These are phyloP conservation scores for Metarhizium robertsii DNA, from an alignment of 2,329 filamentous ascomycete species.

Conservation along the genomic window DNA sequence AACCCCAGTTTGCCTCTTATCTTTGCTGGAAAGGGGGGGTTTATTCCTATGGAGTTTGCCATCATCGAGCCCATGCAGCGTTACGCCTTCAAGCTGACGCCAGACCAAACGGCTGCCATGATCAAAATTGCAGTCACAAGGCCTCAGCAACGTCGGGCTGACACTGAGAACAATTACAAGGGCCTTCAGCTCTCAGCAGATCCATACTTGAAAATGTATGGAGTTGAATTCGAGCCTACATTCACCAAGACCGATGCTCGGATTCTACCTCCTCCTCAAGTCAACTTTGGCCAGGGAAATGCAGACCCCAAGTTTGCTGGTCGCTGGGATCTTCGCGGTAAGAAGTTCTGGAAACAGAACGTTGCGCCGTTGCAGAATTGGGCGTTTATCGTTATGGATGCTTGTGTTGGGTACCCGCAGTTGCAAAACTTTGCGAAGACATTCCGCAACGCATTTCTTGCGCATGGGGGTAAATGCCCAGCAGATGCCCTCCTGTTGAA, in stretches of 20 bases:
- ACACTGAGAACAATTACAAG: constrained; percentile 46
- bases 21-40: constrained; percentile 41
- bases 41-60: constrained; percentile 55
- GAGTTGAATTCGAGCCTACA: constrained; percentile 54
- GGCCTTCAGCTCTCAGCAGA: constrained; percentile 64
- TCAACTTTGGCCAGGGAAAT: constrained; percentile 54
- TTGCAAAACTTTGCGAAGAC: constrained; percentile 23
- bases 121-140: constrained; percentile 86
- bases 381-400: constrained; percentile 61
- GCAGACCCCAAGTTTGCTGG: constrained; percentile 57
- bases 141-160: constrained; percentile 55
- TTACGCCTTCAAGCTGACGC: constrained; percentile 53
- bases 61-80: constrained; percentile 44
- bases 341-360: constrained; percentile 63
- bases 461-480: constrained; percentile 38
- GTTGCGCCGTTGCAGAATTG: constrained; percentile 55
- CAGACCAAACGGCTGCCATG: constrained; percentile 67
- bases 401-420: constrained; percentile 33
- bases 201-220: constrained; percentile 61
- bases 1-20: constrained; percentile 46
- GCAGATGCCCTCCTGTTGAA: constrained; percentile 25
- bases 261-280: constrained; percentile 59
- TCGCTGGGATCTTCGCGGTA: constrained; percentile 79
- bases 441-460: constrained; percentile 36
- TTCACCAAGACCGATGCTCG: constrained; percentile 63